Evolutionary conservation across 371 early-diverging fungal genomes (phyloP).

Genomic region (Saksenaea vasiformis): DNA sequence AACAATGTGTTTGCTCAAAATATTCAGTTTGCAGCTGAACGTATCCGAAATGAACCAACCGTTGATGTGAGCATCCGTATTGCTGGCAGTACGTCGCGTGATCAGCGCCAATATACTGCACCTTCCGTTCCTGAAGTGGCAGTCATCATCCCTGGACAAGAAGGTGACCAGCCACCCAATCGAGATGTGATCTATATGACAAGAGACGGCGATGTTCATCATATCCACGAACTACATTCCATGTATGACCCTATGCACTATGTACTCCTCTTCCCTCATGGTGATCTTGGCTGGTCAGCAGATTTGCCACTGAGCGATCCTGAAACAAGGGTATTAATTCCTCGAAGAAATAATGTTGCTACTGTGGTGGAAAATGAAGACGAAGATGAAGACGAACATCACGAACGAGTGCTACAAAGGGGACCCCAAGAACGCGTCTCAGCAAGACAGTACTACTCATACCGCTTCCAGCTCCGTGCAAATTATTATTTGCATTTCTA

Average conservation of each 20-base stretch:
- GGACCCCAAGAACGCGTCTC: too few relatives aligned
- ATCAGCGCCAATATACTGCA: constrained; percentile 2
- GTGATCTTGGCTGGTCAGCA: constrained; percentile 5
- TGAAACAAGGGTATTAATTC: not conserved
- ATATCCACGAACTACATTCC: not conserved
- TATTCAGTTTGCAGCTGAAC: too few relatives aligned
- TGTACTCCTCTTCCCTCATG: constrained; percentile 6
- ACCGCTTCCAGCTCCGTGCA: not conserved
- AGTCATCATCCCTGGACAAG: constrained; percentile 6
- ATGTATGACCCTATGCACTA: constrained; percentile 11
- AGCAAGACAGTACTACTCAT: too few relatives aligned
- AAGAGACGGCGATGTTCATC: too few relatives aligned
- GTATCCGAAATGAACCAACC: too few relatives aligned
- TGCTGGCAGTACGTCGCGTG: not conserved
- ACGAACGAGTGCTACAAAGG: too few relatives aligned
- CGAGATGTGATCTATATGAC: too few relatives aligned
- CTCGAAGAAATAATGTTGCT: not conserved
- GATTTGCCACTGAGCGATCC: not conserved
- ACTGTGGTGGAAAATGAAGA: too few relatives aligned
- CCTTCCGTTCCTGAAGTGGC: constrained; percentile 3
- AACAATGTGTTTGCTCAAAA: too few relatives aligned
- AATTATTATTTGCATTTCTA: not conserved
- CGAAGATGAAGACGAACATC: not conserved
- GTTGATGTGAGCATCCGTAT: too few relatives aligned
- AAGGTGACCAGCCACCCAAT: too few relatives aligned